A percentile compares a stretch with the other conserved stretches of the same genome.
These are phyloP conservation scores for Annulohypoxylon nitens DNA, from an alignment of 495 filamentous ascomycete genomes.

Conservation along the genomic window DNA sequence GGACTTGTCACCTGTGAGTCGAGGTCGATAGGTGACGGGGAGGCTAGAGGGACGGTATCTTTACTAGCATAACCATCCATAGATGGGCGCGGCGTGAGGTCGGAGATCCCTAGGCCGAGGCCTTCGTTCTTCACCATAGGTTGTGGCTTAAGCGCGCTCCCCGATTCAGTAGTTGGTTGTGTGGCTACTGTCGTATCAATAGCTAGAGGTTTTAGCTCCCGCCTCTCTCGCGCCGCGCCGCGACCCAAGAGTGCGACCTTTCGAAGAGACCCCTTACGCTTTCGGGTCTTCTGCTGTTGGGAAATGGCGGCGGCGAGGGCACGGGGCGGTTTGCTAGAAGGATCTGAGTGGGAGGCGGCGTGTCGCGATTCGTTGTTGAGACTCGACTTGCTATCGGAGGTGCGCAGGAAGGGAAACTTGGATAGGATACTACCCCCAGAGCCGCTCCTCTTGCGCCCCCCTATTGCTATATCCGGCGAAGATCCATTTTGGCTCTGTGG, in stretches of 20 bases:
- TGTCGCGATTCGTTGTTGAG: constrained; percentile 60
- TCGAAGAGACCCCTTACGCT: constrained; percentile 80
- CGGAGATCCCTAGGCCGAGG: constrained; percentile 64
- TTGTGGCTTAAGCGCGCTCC: constrained; percentile 16
- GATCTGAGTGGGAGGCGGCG: constrained; percentile 50
- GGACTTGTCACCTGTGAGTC: constrained; percentile 63
- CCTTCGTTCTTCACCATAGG: constrained; percentile 23
- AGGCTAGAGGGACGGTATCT: constrained; percentile 51
- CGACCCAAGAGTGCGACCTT: constrained; percentile 84
- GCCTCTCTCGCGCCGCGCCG: constrained; percentile 70
- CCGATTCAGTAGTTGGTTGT: constrained; percentile 39
- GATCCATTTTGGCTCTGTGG: constrained; percentile 34
- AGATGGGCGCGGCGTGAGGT: constrained; percentile 61
- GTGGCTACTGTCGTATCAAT: constrained; percentile 56
- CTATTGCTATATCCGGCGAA: constrained; percentile 42
- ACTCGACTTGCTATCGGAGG: constrained; percentile 58
- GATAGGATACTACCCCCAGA: constrained; percentile 72
- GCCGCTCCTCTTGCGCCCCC: constrained; percentile 71
- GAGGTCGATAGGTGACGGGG: constrained; percentile 35
- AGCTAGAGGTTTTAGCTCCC: constrained; percentile 60
- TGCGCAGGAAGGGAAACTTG: constrained; percentile 73
- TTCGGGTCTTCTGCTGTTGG: constrained; percentile 77
- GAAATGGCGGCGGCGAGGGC: constrained; percentile 63
- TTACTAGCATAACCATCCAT: constrained; percentile 56
- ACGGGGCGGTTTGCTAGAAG: constrained; percentile 51